Evolutionary conservation across 371 early-diverging fungal genomes (phyloP), one percentile per base, ranked within the genome.

Genomic region (Mortierella sp.): DNA sequence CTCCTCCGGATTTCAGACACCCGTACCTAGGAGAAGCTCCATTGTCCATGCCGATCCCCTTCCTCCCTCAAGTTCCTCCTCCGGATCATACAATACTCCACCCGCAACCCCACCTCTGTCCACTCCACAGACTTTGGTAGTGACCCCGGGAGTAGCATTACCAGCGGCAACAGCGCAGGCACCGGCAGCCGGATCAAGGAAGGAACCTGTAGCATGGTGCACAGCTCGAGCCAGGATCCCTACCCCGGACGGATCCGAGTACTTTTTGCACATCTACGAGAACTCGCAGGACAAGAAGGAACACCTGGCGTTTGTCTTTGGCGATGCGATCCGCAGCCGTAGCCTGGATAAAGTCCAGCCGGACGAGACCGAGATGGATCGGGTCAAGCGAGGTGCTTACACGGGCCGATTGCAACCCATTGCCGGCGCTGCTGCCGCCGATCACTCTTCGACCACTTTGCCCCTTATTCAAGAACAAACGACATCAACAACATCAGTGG

Each of bases 271-370:
- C 70, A 86, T 97, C 50, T 98, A 97, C 86, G 91, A 92, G 63
- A 98, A 97, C 84, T 89, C 91, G 73, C 88, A 89, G 74, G 97
- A 98, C 80, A 86, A 87, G 73, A 96, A 97, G 84, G 96, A 98
- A 74, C 98, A 98, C 76, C 73, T 98, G 80, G 99, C 98, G 3
- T 90, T 97, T 74, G 97, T 97, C n/a, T 97, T 93, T 89, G 98
- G 98, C 13, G 91, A 94, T 71, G 91, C 92, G 70, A 89, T 96
- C 69, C 89, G 92, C 7, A 93, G 93, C 37, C 76, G 77, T 45
- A 90, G 94, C 7, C 85, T 98, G 64, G 95, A 97, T 73, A 74
- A 71, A 58, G 74, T 90, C 34, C 88, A 89, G 70, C 88, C 86
- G 31, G 92, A 89, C 50, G 98, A 97, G 76, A 93, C 93, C 1